A percentile compares a stretch with the other conserved stretches of the same genome.
Conservation (phyloP, 2,329 filamentous ascomycete species). For the Sarocladiaceae sp. region DNA sequence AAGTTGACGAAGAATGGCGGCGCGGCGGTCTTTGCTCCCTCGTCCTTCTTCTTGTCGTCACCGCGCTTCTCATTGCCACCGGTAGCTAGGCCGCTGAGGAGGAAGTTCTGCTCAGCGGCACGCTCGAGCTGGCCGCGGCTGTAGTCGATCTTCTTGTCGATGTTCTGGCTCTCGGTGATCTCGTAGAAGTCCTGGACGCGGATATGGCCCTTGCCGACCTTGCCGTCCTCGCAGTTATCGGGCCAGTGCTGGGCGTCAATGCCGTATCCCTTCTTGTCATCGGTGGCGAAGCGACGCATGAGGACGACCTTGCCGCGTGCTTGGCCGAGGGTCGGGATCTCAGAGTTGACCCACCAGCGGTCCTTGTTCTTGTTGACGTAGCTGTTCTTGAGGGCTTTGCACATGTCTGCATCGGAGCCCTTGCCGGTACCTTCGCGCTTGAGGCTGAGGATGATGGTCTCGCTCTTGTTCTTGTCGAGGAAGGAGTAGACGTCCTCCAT, state of each 20-base stretch:
- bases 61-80: too few species aligned
- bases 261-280: slow-evolving; percentile 51
- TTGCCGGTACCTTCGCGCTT: slow-evolving; percentile 88
- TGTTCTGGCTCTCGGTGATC: slow-evolving; percentile 68
- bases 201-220: slow-evolving; percentile 60
- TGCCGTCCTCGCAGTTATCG: slow-evolving; percentile 79
- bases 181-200: slow-evolving; percentile 96
- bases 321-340: slow-evolving; percentile 73
- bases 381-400: slow-evolving; percentile 65
- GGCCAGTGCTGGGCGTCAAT: slow-evolving; percentile 70
- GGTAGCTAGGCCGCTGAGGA: slow-evolving; percentile 26
- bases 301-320: slow-evolving; percentile 80
- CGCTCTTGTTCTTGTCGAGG: slow-evolving; percentile 70
- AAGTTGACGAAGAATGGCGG: slow-evolving; percentile 86
- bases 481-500: slow-evolving; percentile 70
- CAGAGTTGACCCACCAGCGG: slow-evolving; percentile 75
- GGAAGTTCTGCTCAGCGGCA: slow-evolving; percentile 50
- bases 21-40: slow-evolving; percentile 19
- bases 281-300: slow-evolving; percentile 72
- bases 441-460: slow-evolving; percentile 79
- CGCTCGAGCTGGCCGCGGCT: slow-evolving; percentile 73
- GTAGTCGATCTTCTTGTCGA: slow-evolving; percentile 74
- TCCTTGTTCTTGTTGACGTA: slow-evolving; percentile 57
- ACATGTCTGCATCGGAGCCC: slow-evolving; percentile 74
- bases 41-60: slow-evolving; percentile 20